Evolutionary conservation across 257 asterid genomes (phyloP), one percentile per base, ranked within the genome.

Genomic region (Fraxinus pennsylvanica): DNA sequence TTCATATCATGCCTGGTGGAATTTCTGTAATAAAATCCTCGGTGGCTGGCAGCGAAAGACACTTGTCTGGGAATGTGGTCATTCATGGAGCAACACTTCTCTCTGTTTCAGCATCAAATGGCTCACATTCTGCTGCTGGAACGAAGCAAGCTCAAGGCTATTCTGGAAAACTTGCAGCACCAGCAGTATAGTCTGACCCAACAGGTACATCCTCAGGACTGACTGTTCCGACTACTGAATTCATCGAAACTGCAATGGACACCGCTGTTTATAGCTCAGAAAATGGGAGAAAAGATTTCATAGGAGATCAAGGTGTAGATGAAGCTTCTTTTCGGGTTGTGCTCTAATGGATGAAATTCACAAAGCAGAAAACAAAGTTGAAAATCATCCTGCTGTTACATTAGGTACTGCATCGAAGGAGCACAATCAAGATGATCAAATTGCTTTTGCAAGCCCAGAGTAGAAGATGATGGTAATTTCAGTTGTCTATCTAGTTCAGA

Each of bases 51-150:
- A 25, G 27, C 27, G 27, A 25, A 25, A 25, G 27, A 25, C 82
- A 82, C 82, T 45, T 94, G 78, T 95, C 98, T 17, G 88, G 95
- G 74, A 92, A 92, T 69, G 97, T 94, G 78, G 41, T 38, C 96
- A 90, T 80, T 90, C 84, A 8, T 38, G 41, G 9, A 38, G 41
- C 8, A 38, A 38, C 41, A 38, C 41, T 80, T 88, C 89, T 59
- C 89, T 90, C 68, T 84, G 88, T 70, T 89, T 92, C 69, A 43
- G 91, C 90, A 73, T 89, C 93, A 0, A 85, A 84, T 68, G 78
- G 89, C 41, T 73, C 85, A 35, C 74, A 52, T 69, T 77, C 89
- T 17, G 65, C 90, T 57, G 72, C 83, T 27, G 88, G 84, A 68
- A 76, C 87, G 73, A 86, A 83, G 75, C 84, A 80, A 78, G 82